Conservation (phyloP, 345 rosid genomes). For the Populus euphratica region DNA sequence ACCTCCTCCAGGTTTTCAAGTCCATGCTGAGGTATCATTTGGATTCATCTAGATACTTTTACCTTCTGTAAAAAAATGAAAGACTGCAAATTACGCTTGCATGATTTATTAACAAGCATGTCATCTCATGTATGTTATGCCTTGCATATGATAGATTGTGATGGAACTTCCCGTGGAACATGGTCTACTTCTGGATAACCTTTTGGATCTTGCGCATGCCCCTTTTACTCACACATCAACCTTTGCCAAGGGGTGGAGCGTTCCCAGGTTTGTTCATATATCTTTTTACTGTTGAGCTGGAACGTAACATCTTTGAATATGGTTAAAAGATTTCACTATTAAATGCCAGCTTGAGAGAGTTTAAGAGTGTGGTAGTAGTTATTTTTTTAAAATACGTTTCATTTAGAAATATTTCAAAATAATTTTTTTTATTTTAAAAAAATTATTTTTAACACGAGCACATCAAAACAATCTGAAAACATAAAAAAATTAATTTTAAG, state of each 20-base stretch:
- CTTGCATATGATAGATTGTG: conserved; percentile 55
- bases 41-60: neutral
- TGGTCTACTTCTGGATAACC: conserved; percentile 90
- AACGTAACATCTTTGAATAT: neutral
- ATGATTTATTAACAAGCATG: neutral
- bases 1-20: conserved; percentile 83
- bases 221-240: conserved; percentile 98
- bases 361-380: no score
- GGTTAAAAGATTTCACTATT: no score
- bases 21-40: conserved; percentile 85
- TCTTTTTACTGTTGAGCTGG: neutral
- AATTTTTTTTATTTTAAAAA: no score
- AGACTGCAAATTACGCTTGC: neutral
- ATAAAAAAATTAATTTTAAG: no score
- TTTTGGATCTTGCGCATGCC: conserved; percentile 95
- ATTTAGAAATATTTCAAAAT: no score
- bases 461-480: no score
- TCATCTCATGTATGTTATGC: conserved; percentile 1
- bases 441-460: no score
- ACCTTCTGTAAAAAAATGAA: neutral
- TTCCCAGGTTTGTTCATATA: conserved; percentile 66
- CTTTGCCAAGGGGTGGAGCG: conserved; percentile 97
- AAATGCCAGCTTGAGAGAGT: no score
- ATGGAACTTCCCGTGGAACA: conserved; percentile 99
- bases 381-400: no score